Conservation (phyloP, 306 rosid genomes). For the Abrus precatorius region DNA sequence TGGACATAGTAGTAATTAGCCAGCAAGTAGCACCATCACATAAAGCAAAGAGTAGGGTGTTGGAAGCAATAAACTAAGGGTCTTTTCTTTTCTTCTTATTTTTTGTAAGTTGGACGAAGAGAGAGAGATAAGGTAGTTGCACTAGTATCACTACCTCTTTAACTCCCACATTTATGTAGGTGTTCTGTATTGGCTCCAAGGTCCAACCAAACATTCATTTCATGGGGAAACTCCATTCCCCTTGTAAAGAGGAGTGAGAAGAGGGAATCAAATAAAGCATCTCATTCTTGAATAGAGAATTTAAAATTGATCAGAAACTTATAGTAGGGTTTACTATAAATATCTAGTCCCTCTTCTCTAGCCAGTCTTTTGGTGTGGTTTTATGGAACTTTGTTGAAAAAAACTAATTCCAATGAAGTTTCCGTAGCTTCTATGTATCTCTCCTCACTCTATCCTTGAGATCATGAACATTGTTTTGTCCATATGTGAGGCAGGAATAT, state of each 20-base stretch:
- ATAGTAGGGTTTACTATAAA: slow-evolving; percentile 29
- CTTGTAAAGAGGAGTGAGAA: slow-evolving; percentile 44
- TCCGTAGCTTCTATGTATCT: slow-evolving; percentile 39
- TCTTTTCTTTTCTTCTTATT: neutral
- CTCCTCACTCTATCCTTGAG: slow-evolving; percentile 44
- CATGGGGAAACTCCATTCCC: slow-evolving; percentile 63
- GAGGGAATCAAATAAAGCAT: slow-evolving; percentile 16
- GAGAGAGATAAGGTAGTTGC: slow-evolving; percentile 71
- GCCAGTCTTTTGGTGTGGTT: slow-evolving; percentile 43
- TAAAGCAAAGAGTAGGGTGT: slow-evolving; percentile 53
- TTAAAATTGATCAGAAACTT: slow-evolving; percentile 42
- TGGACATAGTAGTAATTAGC: slow-evolving; percentile 29
- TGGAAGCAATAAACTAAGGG: slow-evolving; percentile 69
- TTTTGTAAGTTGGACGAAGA: slow-evolving; percentile 46
- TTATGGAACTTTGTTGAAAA: slow-evolving; percentile 50
- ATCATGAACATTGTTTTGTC: slow-evolving; percentile 62
- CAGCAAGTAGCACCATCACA: slow-evolving; percentile 42
- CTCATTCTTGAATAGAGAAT: slow-evolving; percentile 53
- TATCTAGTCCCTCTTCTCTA: slow-evolving; percentile 42
- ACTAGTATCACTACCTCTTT: slow-evolving; percentile 62
- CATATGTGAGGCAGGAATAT: slow-evolving; percentile 30
- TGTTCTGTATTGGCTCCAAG: slow-evolving; percentile 54
- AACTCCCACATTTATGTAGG: slow-evolving; percentile 66
- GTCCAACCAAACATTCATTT: slow-evolving; percentile 90
- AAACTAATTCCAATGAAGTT: slow-evolving; percentile 73